Evolutionary conservation across 83 land plant genomes (phyloP).

Genomic region (Larix sibirica): DNA sequence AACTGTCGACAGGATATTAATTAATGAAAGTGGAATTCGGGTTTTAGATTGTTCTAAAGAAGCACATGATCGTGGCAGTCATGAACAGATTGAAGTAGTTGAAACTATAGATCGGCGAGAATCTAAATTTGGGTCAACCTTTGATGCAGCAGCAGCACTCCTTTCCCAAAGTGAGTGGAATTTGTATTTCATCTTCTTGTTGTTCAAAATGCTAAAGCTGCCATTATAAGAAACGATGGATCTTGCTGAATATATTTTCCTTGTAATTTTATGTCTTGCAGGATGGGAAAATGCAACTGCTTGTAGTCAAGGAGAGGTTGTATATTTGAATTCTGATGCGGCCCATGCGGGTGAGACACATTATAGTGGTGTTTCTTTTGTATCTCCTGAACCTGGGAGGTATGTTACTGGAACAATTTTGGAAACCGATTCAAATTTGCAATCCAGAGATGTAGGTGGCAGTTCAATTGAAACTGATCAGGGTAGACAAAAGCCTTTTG

Average conservation of each 20-base stretch:
- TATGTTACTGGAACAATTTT: conserved; percentile 3
- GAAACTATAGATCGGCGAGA: conserved; percentile 13
- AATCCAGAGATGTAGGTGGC: not conserved
- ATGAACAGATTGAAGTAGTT: not conserved
- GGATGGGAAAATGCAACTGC: conserved; percentile 9
- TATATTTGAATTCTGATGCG: not conserved
- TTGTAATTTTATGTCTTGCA: not conserved
- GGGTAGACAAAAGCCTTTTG: not conserved
- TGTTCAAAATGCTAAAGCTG: not conserved
- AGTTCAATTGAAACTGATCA: not conserved
- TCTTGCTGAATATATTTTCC: not conserved
- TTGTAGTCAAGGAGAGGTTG: conserved; percentile 2
- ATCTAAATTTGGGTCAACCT: conserved; percentile 4
- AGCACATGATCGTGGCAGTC: not conserved
- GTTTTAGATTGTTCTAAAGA: not conserved
- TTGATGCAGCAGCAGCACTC: conserved; percentile 13
- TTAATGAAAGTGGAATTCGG: not conserved
- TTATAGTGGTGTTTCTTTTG: not conserved
- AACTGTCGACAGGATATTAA: not conserved
- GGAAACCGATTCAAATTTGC: not conserved
- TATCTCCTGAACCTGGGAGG: not conserved
- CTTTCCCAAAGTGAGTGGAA: conserved; percentile 9
- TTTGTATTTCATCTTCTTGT: not conserved
- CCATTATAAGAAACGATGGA: not conserved
- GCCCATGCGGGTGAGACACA: not conserved